Percentiles rank a stretch among this genome's conserved stretches.
phyloP scores from a whole-genome alignment of 129 eudicot genomes.

The Artemisia tridentata region DNA sequence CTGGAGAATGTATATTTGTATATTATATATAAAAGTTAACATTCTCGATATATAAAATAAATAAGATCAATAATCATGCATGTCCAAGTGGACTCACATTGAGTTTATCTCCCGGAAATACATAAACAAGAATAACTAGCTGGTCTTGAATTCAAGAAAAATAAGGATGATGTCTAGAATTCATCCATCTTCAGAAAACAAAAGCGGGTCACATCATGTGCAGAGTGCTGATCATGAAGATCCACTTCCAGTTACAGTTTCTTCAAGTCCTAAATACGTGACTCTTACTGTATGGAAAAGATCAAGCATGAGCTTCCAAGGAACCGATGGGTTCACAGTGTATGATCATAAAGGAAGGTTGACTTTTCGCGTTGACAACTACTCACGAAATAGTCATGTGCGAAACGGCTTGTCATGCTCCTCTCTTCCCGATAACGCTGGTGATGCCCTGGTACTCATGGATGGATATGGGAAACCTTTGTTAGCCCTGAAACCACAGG shows the following conservation, averaged over 20 bases:
- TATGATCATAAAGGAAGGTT: conserved; percentile 34
- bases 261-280: conserved; percentile 9
- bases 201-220: conserved; percentile 13
- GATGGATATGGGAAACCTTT: conserved; percentile 39
- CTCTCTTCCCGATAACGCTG: not conserved
- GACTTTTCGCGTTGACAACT: conserved; percentile 52
- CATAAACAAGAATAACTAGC: conserved; percentile 6
- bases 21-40: conserved; percentile 6
- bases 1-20: not conserved
- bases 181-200: conserved; percentile 28
- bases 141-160: not conserved
- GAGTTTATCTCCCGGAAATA: conserved; percentile 16
- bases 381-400: conserved; percentile 33
- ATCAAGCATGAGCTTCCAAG: conserved; percentile 57
- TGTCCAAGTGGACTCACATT: conserved; percentile 22
- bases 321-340: conserved; percentile 50
- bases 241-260: conserved; percentile 1
- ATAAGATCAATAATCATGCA: not conserved
- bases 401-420: conserved; percentile 18
- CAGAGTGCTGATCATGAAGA: not conserved
- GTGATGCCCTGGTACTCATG: conserved; percentile 36
- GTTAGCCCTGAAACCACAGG: conserved; percentile 43
- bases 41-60: conserved; percentile 18
- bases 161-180: conserved; percentile 16
- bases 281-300: conserved; percentile 48